Conservation (phyloP, 805 yeast species). For the Wickerhamiella azyma region DNA sequence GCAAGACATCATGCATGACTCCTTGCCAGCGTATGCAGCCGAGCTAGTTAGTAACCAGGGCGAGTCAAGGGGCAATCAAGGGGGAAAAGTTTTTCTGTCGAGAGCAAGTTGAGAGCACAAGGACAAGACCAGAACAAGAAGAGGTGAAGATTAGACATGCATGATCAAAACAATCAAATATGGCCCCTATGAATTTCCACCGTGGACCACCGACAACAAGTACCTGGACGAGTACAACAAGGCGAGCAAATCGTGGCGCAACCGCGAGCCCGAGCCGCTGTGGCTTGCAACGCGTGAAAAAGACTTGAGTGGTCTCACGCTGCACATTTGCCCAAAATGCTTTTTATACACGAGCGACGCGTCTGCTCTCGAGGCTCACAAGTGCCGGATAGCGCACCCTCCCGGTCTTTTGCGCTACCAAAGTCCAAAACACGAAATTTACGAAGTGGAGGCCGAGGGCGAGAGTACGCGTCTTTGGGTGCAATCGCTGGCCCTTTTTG, state of each 20-base stretch:
- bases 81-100: too few species aligned
- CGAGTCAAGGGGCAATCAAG: neutral
- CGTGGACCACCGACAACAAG: slow-evolving; percentile 85
- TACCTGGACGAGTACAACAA: slow-evolving; percentile 38
- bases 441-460: slow-evolving; percentile 53
- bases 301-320: slow-evolving; percentile 12
- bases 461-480: slow-evolving; percentile 43
- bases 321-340: slow-evolving; percentile 69
- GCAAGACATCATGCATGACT: too few species aligned
- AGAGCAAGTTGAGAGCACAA: too few species aligned
- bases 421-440: slow-evolving; percentile 41
- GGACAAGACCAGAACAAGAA: too few species aligned
- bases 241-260: slow-evolving; percentile 18
- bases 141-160: slow-evolving; percentile 24
- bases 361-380: slow-evolving; percentile 38
- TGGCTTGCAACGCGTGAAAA: slow-evolving; percentile 11
- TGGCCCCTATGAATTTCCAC: slow-evolving; percentile 53
- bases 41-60: neutral
- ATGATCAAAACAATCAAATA: slow-evolving; percentile 55
- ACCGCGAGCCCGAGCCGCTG: slow-evolving; percentile 16
- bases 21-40: too few species aligned
- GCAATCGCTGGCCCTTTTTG: slow-evolving; percentile 72
- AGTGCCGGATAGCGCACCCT: slow-evolving; percentile 29
- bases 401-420: slow-evolving; percentile 56
- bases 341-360: slow-evolving; percentile 57